Conservation (phyloP, 1,284 basidiomycete species). For the Apiotrichum domesticum region DNA sequence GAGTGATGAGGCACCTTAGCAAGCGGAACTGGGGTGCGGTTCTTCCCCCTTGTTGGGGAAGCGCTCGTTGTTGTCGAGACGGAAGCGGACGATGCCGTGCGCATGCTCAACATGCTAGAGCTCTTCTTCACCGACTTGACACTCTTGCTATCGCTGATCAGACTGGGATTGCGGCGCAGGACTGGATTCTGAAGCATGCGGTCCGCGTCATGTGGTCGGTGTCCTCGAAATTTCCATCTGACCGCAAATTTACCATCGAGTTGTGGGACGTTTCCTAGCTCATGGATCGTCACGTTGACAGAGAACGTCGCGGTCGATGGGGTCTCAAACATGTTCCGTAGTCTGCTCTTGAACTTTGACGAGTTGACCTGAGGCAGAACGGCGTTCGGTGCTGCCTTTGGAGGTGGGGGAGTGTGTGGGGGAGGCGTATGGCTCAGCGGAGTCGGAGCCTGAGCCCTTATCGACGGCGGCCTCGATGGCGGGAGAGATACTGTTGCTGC, state of each 20-base stretch:
- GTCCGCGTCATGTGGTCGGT: slow-evolving; percentile 20
- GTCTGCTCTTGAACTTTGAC: slow-evolving; percentile 7
- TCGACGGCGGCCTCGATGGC: neutral
- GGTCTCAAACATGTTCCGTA: slow-evolving; percentile 31
- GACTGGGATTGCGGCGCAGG: neutral
- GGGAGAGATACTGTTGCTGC: neutral
- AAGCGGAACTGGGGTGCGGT: too few species aligned
- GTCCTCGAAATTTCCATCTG: slow-evolving; percentile 38
- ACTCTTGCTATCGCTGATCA: neutral
- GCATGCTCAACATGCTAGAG: neutral
- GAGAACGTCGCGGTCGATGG: slow-evolving; percentile 28
- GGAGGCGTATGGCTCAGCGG: neutral
- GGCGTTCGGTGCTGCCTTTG: neutral
- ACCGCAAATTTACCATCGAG: slow-evolving; percentile 35
- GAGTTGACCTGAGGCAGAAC: neutral
- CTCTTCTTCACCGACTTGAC: neutral
- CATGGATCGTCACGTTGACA: slow-evolving; percentile 32
- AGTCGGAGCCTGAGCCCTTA: neutral
- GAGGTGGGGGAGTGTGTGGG: neutral
- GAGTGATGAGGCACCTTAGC: neutral
- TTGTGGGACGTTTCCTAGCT: slow-evolving; percentile 40
- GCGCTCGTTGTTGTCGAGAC: too few species aligned
- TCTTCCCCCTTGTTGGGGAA: too few species aligned
- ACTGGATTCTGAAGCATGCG: slow-evolving; percentile 5
- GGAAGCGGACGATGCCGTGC: neutral